Base-by-base conservation (phyloP, 148 eudicot species). In the Drosera capensis region DNA sequence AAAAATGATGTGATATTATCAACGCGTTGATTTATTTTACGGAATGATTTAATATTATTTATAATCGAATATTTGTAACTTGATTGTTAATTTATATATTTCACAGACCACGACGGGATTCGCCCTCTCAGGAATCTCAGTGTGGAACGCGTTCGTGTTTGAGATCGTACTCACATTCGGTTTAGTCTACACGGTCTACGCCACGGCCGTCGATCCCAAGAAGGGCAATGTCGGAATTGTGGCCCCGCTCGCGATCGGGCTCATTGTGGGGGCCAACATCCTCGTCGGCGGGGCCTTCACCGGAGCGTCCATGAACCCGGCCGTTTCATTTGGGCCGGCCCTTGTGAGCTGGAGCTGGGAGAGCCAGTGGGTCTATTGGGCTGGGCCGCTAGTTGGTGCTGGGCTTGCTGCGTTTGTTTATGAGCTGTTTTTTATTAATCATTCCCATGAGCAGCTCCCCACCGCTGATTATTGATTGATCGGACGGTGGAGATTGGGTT, bases 221-320 rank as follows among this genome's bases (percentile, higher is more conserved):
- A 37, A 37, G 40, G 40, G 7, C 17, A 13, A 37, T 37, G 40
- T 37, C 40, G 17, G 40, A 37, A 37, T 37, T 13, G n/a, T 37
- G 2, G 40, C 40, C 14, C 40, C 40, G 3, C 14, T 37, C 17
- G 40, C 40, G 3, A 37, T 37, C n/a, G 40, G 40, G 8, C 17
- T 37, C 17, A 37, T 37, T 3, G 40, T 38, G 5, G 42, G 42
- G 3, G 42, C 42, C 42, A 38, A 38, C 14, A 38, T 38, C 14
- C 18, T 38, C 3, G 42, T 15, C 3, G 42, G 42, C n/a, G 42
- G 42, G 18, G 18, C 18, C n/a, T 38, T 12, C 42, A 4, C 4
- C n/a, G 42, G 42, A 16, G 42, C 42, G 7, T 38, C 42, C n/a
- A 38, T 38, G 42, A n/a, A n/a, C n/a, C n/a, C n/a, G n/a, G n/a